These are phyloP conservation scores for Populus tomentosa DNA, from an alignment of 441 rosid species.

Conservation along the genomic window DNA sequence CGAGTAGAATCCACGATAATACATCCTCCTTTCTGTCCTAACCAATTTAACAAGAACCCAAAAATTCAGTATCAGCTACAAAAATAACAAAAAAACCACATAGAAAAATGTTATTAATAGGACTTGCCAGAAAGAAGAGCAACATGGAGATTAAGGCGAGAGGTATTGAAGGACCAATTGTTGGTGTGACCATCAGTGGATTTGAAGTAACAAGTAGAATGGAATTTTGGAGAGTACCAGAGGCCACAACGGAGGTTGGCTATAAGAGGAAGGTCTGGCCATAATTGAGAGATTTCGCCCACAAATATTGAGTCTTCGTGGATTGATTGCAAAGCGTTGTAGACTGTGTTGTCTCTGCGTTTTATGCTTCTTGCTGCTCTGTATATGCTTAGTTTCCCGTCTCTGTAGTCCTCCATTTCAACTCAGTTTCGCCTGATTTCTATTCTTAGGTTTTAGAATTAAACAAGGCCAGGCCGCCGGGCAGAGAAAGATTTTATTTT, in stretches of 20 bases:
- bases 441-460: background rate
- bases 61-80: background rate
- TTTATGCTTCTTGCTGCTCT: slow-evolving; percentile 76
- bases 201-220: slow-evolving; percentile 82
- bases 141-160: slow-evolving; percentile 86
- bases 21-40: slow-evolving; percentile 93
- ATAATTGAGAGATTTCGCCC: slow-evolving; percentile 68
- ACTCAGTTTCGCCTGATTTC: background rate
- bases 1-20: slow-evolving; percentile 80
- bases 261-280: slow-evolving; percentile 81
- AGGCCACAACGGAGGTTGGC: slow-evolving; percentile 96
- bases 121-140: slow-evolving; percentile 64
- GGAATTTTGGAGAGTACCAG: slow-evolving; percentile 73
- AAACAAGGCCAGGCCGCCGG: background rate
- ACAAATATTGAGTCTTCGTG: slow-evolving; percentile 85
- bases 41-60: slow-evolving; percentile 24
- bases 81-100: background rate
- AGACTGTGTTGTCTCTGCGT: slow-evolving; percentile 62
- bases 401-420: slow-evolving; percentile 20
- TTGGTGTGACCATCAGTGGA: slow-evolving; percentile 95
- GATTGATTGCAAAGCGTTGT: slow-evolving; percentile 79
- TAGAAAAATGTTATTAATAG: background rate
- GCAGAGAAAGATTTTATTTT: background rate
- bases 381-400: slow-evolving; percentile 64
- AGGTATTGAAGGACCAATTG: slow-evolving; percentile 78